Evolutionary conservation across 495 filamentous ascomycete genomes (phyloP), one percentile per base, ranked within the genome.

Genomic region (Hypomontagnella monticulosa): DNA sequence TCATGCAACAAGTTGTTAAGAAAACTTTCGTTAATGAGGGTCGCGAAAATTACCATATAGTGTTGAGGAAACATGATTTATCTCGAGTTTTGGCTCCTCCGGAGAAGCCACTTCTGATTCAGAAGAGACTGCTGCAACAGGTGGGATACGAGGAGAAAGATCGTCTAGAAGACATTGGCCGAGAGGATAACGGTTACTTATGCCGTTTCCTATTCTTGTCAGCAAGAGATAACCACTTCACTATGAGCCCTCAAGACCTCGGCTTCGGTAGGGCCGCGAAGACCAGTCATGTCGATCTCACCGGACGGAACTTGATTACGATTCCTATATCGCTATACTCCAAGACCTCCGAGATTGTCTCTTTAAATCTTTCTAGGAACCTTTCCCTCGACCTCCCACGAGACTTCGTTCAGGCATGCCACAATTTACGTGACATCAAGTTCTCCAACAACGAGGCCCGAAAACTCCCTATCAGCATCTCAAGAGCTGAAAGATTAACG

Each of bases 111-210:
- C 85, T 99, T 16, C 81, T 92, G 38, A 93, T 99, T 67, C 96
- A 99, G 72, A 98, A 97, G 75, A 86, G 88, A 27, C 82, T 99
- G 20, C 82, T 99, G 6, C 90, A 97, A 75, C 92, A 97, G 76
- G 90, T 93, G 30, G 95, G 95, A 10, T 99, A 97, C 72, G 89
- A 89, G n/a, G 84, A 89, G 27, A 87, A 86, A 18, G 96, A 99
- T 72, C 86, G 85, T 37, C 87, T 98, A 40, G 94, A 97, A 70
- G 95, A 97, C 58, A 88, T 99, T 51, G 95, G 95, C n/a, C 87
- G 95, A 42, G 95, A 99, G 74, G 95, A 99, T 75, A 96, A 97
- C 75, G 94, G 93, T 69, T 98, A 98, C 67, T 83, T 99, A 5
- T 93, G 93, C 69, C 92, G 95, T 6, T 98, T 98, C 77, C 91